Conservation (phyloP, 768 basidiomycete species). For the Mycena maculata region DNA sequence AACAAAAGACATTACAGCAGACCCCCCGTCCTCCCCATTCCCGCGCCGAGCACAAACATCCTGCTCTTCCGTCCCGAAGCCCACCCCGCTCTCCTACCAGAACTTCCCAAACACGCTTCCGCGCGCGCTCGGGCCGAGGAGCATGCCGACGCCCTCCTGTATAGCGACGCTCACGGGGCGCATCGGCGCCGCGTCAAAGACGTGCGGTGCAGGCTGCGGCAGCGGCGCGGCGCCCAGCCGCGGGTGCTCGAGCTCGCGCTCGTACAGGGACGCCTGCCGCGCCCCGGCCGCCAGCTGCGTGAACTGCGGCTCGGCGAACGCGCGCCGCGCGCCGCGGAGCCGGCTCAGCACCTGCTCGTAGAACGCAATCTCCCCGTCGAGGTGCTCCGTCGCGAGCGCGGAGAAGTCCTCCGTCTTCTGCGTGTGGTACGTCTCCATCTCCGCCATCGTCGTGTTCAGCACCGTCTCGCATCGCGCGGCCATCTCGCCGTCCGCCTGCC, state of each 20-base stretch:
- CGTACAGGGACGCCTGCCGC: constrained; percentile 78
- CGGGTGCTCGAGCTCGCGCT: constrained; percentile 74
- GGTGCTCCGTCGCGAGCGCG: constrained; percentile 68
- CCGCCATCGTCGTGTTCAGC: constrained; percentile 88
- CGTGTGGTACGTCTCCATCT: constrained; percentile 83
- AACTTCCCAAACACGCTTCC: constrained; percentile 73
- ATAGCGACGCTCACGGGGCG: constrained; percentile 80
- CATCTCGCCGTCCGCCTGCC: constrained; percentile 70
- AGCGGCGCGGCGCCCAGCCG: constrained; percentile 60
- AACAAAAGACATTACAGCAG: constrained; percentile 11
- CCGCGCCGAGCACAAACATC: background rate
- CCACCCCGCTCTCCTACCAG: constrained; percentile 54
- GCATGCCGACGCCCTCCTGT: constrained; percentile 75
- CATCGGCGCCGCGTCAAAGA: constrained; percentile 80
- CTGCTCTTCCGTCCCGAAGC: background rate
- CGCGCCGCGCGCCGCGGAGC: constrained; percentile 65
- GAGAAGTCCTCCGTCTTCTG: constrained; percentile 81
- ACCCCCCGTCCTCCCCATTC: background rate
- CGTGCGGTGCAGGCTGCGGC: constrained; percentile 83
- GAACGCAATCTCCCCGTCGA: constrained; percentile 82
- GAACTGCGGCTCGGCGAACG: constrained; percentile 63
- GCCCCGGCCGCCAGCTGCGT: constrained; percentile 60
- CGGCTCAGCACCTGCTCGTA: constrained; percentile 79
- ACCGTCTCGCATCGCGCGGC: constrained; percentile 88
- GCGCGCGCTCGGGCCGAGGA: constrained; percentile 58